A percentile compares a stretch with the other conserved stretches of the same genome.
phyloP scores from a whole-genome alignment of 805 yeast species.

The Zygosaccharomyces bailii region DNA sequence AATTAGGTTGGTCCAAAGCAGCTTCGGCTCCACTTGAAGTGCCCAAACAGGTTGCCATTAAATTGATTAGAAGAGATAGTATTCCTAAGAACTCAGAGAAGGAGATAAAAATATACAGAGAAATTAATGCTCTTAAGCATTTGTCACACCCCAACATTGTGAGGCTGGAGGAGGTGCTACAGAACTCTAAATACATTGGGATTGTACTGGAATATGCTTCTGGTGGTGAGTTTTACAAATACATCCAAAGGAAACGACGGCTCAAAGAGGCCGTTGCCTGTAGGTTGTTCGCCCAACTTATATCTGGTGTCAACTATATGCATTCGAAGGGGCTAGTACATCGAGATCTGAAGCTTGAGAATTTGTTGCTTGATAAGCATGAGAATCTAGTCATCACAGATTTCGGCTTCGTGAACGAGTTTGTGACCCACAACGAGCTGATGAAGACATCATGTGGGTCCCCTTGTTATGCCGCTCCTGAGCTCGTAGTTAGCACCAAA shows the following conservation, averaged over 20 bases:
- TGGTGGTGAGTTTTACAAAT: constrained; percentile 95
- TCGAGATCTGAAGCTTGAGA: constrained; percentile 87
- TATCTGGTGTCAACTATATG: constrained; percentile 92
- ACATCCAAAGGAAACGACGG: constrained; percentile 80
- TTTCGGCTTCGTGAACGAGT: constrained; percentile 93
- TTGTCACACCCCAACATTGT: constrained; percentile 93
- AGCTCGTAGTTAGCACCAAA: constrained; percentile 78
- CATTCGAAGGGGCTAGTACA: constrained; percentile 89
- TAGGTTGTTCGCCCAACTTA: constrained; percentile 84
- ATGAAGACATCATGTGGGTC: constrained; percentile 97
- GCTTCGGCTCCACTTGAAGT: constrained; percentile 31
- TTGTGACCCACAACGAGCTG: constrained; percentile 52
- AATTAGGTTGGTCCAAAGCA: constrained; percentile 91
- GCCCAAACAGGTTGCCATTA: constrained; percentile 87
- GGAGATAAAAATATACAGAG: constrained; percentile 87
- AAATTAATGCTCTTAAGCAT: constrained; percentile 83
- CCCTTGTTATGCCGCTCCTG: constrained; percentile 99
- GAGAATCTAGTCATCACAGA: constrained; percentile 84
- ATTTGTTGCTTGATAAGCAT: constrained; percentile 77
- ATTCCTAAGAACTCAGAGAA: constrained; percentile 83
- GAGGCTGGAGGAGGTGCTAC: constrained; percentile 84
- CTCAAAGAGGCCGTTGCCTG: constrained; percentile 86
- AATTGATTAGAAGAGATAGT: constrained; percentile 81
- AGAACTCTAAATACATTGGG: constrained; percentile 92
- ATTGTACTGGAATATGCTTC: constrained; percentile 95